Base-by-base conservation (phyloP, 805 yeast species). In the Starmerella vitae region DNA sequence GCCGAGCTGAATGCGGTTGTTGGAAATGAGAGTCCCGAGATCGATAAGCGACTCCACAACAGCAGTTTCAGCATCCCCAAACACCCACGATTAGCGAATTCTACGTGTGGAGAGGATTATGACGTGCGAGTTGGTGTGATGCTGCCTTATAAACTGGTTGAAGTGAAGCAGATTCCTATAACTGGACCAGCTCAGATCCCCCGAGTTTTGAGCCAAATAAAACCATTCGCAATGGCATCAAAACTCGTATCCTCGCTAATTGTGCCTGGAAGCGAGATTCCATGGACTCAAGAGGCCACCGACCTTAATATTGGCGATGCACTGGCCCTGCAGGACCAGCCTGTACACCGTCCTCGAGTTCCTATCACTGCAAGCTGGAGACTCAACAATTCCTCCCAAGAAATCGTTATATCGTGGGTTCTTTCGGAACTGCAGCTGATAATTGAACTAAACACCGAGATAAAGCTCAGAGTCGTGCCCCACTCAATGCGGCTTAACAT, bases 161-260 rank as follows among this genome's bases (percentile, higher is more conserved):
- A 35, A 10, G 45, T 58, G 1, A 26, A 43, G 3, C 55, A 54
- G 27, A 37, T 58, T 9, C 60, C 61, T 0, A 29, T 58, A 3
- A 21, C 39, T 13, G 54, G 52, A 19, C 62, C 62, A 3, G 33
- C 41, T 15, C 45, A 52, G 18, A 46, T 58, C 18, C 58, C 58
- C 1, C 20, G 17, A 1, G 37, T 56, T 1, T 40, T 58, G 4
- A 34, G 34, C 5, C n/a, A n/a, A 1, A 45, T 58, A 4, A 42
- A 57, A 12, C 53, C 44, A 24, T 43, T 22, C 19, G 37, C 46
- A 4, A 30, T 34, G 18, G 40, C 47, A 0, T 33, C 34, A 7
- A 38, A 38, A 12, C 39, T 52, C 2, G 36, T 47, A 9, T 33
- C 32, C 6, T 40, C 47, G 5, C 37, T 54, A 3, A 30, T 49